These are phyloP conservation scores for Candida easanensis DNA, from an alignment of 805 yeast species.

Conservation along the genomic window DNA sequence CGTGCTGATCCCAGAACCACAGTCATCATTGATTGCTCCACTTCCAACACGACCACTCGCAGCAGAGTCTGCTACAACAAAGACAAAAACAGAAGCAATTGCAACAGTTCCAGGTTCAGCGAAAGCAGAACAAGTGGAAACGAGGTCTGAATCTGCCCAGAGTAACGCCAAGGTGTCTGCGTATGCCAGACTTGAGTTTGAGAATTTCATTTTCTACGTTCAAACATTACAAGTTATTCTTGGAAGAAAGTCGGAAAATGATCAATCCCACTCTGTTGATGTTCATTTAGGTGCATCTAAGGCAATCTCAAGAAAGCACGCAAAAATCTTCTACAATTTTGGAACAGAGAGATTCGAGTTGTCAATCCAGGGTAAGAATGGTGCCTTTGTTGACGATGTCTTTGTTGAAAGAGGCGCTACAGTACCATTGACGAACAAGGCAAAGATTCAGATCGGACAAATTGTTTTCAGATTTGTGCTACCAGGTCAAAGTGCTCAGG, in stretches of 20 bases:
- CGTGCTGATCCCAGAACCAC: background rate
- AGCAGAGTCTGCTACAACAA: background rate
- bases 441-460: conserved; percentile 90
- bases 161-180: conserved; percentile 39
- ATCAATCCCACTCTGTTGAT: conserved; percentile 71
- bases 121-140: conserved; percentile 4
- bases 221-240: conserved; percentile 92
- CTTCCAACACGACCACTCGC: background rate
- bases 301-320: conserved; percentile 92
- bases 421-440: conserved; percentile 77
- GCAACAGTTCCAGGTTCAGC: conserved; percentile 18
- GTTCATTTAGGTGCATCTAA: conserved; percentile 91
- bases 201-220: conserved; percentile 88
- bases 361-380: conserved; percentile 89
- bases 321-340: conserved; percentile 93
- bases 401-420: conserved; percentile 92
- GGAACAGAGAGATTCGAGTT: conserved; percentile 94
- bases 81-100: conserved; percentile 11
- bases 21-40: background rate
- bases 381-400: conserved; percentile 91
- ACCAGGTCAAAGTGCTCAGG: conserved; percentile 58
- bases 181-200: conserved; percentile 81
- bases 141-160: conserved; percentile 7
- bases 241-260: conserved; percentile 84
- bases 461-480: conserved; percentile 84